Conservation (phyloP, 371 early-diverging fungal species). For the Rhizopus stolonifer region DNA sequence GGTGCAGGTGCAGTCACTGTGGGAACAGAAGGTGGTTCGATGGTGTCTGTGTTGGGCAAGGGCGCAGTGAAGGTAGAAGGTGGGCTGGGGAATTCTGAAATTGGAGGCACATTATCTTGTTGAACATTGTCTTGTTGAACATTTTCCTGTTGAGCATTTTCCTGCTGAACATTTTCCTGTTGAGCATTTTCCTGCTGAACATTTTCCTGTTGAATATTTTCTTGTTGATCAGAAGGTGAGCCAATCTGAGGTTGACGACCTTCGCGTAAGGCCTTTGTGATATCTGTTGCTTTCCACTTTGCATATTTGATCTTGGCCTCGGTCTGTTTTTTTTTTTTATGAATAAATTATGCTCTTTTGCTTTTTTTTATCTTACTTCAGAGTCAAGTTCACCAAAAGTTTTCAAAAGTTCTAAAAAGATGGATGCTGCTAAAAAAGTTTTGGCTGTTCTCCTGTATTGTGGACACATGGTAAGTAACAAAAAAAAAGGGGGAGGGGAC, state of each 20-base stretch:
- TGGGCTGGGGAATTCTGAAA: constrained; percentile 53
- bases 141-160: constrained; percentile 1
- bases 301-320: constrained; percentile 92
- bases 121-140: background rate
- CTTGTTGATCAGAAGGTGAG: constrained; percentile 50
- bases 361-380: constrained; percentile 41
- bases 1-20: constrained; percentile 1
- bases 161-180: no score
- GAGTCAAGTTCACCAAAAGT: constrained; percentile 79
- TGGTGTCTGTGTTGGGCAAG: constrained; percentile 4
- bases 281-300: constrained; percentile 94
- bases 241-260: constrained; percentile 75
- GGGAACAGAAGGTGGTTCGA: constrained; percentile 2
- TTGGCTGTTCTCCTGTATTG: constrained; percentile 82
- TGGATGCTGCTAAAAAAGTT: constrained; percentile 81
- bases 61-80: constrained; percentile 53
- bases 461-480: no score
- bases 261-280: constrained; percentile 88
- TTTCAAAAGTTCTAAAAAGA: constrained; percentile 79
- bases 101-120: constrained; percentile 18
- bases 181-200: constrained; percentile 1
- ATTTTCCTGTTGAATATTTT: constrained; percentile 6
- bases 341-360: background rate
- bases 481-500: no score
- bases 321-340: constrained; percentile 38